Conservation (phyloP, 2,329 filamentous ascomycete species). For the Phialophora tarda region DNA sequence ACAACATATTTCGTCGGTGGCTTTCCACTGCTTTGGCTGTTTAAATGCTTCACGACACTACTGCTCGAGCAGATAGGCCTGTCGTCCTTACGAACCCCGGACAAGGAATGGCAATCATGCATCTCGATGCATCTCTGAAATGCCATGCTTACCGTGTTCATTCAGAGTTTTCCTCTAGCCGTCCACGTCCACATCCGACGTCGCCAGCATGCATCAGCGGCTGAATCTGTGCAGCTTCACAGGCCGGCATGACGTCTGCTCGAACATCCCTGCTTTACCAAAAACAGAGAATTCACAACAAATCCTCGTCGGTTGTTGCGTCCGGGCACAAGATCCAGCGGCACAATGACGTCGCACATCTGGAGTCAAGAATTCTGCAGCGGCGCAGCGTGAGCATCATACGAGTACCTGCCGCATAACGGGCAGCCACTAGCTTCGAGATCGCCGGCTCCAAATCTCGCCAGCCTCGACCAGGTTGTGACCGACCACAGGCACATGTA, state of each 20-base stretch:
- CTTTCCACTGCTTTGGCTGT: constrained; percentile 1
- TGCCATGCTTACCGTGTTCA: background rate
- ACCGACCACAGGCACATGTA: background rate
- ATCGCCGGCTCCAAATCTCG: background rate
- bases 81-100: background rate
- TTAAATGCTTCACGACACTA: background rate
- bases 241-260: background rate
- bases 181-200: background rate
- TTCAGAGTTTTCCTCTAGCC: background rate
- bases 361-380: background rate
- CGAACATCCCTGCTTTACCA: background rate
- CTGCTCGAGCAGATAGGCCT: background rate
- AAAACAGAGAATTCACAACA: background rate
- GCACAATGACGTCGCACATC: constrained; percentile 5
- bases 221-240: background rate
- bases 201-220: background rate
- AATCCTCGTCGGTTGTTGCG: background rate
- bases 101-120: background rate
- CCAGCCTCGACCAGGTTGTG: background rate
- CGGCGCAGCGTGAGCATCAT: background rate
- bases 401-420: background rate
- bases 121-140: background rate
- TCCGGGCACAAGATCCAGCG: background rate
- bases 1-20: constrained; percentile 20
- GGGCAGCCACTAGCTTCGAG: constrained; percentile 3